Evolutionary conservation across 2,329 filamentous ascomycete species (phyloP), one percentile per base, ranked within the genome.

Genomic region (Blastomyces emzantsi): DNA sequence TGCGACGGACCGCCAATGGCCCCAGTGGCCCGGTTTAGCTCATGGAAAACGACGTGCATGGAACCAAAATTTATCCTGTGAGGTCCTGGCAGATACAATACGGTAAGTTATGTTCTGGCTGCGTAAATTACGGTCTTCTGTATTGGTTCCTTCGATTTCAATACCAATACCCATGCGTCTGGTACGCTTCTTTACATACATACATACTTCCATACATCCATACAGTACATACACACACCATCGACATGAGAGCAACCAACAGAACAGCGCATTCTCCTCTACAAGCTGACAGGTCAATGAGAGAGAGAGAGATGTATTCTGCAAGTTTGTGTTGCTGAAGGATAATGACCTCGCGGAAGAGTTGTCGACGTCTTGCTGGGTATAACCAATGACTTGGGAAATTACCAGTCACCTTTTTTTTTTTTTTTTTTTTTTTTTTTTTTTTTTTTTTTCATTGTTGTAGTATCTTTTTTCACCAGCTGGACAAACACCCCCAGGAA

Each of bases 1-100:
- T 45, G 22, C 57, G 28, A 28, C 39, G 57, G 57, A 60, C 57
- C 39, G 57, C 41, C 57, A 60, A 33, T 60, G 57, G 55, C 57
- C 57, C 57, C 57, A 60, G 41, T 41, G 57, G 41, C 57, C 57
- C 43, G 57, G 57, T 33, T 60, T 47, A 60, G 57, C 57, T 60
- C 57, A 60, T 47, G 57, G 57, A 15, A 17, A 33, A 60, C 41
- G 43, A 60, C 28, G 22, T 60, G 57, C 57, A 60, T 39, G 25
- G 41, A n/a, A 28, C 56, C 39, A 22, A 28, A 41, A 41, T 33
- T 22, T 11, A 11, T 45, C 17, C 39, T 28, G 39, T n/a, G 19
- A 17, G 28, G 28, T 54, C 51, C 7, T 43, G 17, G 19, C 17
- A 19, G 33, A 17, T 4, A 9, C 52, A 19, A 55, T 55, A 55